Conservation (phyloP, 306 rosid species). For the Cyamopsis tetragonoloba region DNA sequence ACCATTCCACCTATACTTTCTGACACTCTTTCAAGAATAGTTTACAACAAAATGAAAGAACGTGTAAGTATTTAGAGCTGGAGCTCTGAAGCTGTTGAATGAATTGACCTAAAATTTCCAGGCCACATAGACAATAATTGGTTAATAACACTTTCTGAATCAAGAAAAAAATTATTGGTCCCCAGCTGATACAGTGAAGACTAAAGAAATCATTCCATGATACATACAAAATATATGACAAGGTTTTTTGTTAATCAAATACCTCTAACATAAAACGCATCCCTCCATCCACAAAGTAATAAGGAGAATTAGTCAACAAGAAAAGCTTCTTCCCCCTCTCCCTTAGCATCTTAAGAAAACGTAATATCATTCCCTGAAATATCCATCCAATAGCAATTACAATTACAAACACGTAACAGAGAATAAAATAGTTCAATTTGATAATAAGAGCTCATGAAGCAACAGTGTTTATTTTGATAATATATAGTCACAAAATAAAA, state of each 20-base stretch:
- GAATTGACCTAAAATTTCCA: not conserved
- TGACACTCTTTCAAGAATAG: constrained; percentile 1
- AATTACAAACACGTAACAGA: constrained; percentile 8
- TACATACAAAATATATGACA: not conserved
- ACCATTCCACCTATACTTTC: not conserved
- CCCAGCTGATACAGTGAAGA: not conserved
- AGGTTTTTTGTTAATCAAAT: constrained; percentile 26
- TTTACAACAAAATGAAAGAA: constrained; percentile 1
- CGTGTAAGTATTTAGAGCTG: not conserved
- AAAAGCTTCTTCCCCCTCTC: constrained; percentile 93
- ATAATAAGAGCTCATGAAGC: constrained; percentile 10
- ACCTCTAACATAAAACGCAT: constrained; percentile 93
- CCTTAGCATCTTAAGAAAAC: constrained; percentile 76
- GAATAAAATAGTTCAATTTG: constrained; percentile 10
- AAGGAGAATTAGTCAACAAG: constrained; percentile 93
- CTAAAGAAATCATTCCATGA: constrained; percentile 1
- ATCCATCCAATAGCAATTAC: constrained; percentile 23
- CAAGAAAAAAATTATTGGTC: not conserved
- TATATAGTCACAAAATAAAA: not conserved
- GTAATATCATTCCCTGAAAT: constrained; percentile 64
- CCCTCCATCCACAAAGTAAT: constrained; percentile 90
- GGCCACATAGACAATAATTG: not conserved
- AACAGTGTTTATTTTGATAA: not conserved
- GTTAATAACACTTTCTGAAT: not conserved
- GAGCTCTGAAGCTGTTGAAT: constrained; percentile 10